Conservation (phyloP, 2,329 filamentous ascomycete genomes). For the Chaetothyriales sp. region DNA sequence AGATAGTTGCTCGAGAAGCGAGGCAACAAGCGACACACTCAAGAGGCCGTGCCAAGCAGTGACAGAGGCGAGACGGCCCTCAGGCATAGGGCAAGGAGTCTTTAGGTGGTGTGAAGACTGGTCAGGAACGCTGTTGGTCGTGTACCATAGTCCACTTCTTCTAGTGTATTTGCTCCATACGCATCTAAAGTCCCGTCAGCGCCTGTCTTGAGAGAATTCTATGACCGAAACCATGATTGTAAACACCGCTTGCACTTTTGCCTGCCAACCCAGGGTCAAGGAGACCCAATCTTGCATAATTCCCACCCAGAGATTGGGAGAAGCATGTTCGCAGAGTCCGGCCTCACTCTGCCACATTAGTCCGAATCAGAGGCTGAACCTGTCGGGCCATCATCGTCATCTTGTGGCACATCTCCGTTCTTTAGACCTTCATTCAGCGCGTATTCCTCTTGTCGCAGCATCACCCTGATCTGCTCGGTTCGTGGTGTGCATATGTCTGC, state of each 20-base stretch:
- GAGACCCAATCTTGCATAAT: background rate
- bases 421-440: constrained; percentile 33
- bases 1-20: too few species aligned
- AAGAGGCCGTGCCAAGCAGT: background rate
- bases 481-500: constrained; percentile 31
- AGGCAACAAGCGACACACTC: too few species aligned
- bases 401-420: constrained; percentile 19
- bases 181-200: background rate
- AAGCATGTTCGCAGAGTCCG: background rate
- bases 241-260: background rate
- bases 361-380: constrained; percentile 14
- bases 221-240: background rate
- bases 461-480: constrained; percentile 28
- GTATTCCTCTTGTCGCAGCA: constrained; percentile 34
- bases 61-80: background rate
- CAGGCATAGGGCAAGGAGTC: background rate
- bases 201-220: background rate
- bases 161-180: background rate
- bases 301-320: background rate
- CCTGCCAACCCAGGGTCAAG: background rate
- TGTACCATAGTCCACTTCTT: background rate
- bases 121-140: background rate
- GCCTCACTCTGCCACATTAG: constrained; percentile 3
- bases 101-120: background rate
- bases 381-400: constrained; percentile 21